These are phyloP conservation scores for Apiospora hydei DNA, from an alignment of 2,329 filamentous ascomycete species.

Conservation along the genomic window DNA sequence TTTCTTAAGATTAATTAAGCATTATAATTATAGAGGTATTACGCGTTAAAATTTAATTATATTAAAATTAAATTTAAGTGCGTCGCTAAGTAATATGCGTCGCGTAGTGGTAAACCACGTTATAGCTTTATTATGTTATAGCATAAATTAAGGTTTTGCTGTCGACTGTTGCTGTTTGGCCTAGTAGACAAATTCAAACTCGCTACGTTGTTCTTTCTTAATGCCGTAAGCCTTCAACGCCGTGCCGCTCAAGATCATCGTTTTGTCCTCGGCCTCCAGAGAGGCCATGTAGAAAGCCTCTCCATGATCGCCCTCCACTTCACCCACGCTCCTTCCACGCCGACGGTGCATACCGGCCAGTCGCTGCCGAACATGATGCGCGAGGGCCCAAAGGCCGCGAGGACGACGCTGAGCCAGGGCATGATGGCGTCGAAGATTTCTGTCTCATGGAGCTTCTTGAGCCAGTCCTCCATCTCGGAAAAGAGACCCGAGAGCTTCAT, in stretches of 20 bases:
- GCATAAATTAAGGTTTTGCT: not conserved
- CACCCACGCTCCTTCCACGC: slow-evolving; percentile 67
- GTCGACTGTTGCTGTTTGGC: not conserved
- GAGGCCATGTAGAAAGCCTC: slow-evolving; percentile 68
- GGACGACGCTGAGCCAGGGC: slow-evolving; percentile 76
- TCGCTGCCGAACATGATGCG: slow-evolving; percentile 91
- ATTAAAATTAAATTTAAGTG: too few relatives aligned
- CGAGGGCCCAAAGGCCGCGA: slow-evolving; percentile 73
- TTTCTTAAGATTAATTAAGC: too few relatives aligned
- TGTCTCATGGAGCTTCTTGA: slow-evolving; percentile 56
- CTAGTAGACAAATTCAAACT: not conserved
- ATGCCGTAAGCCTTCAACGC: slow-evolving; percentile 75
- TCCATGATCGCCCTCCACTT: slow-evolving; percentile 79
- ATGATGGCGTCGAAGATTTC: slow-evolving; percentile 69
- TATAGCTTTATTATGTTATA: too few relatives aligned
- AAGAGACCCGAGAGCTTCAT: slow-evolving; percentile 93
- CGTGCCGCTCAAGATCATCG: slow-evolving; percentile 75
- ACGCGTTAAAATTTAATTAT: too few relatives aligned
- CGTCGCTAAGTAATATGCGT: too few relatives aligned
- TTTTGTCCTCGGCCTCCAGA: slow-evolving; percentile 66
- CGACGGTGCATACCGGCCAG: slow-evolving; percentile 89
- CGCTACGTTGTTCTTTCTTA: slow-evolving; percentile 29
- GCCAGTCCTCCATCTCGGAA: slow-evolving; percentile 72
- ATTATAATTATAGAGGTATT: too few relatives aligned
- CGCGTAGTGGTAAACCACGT: too few relatives aligned